phyloP scores from a whole-genome alignment of 179 eudicot genomes.

The Kewa caespitosa region DNA sequence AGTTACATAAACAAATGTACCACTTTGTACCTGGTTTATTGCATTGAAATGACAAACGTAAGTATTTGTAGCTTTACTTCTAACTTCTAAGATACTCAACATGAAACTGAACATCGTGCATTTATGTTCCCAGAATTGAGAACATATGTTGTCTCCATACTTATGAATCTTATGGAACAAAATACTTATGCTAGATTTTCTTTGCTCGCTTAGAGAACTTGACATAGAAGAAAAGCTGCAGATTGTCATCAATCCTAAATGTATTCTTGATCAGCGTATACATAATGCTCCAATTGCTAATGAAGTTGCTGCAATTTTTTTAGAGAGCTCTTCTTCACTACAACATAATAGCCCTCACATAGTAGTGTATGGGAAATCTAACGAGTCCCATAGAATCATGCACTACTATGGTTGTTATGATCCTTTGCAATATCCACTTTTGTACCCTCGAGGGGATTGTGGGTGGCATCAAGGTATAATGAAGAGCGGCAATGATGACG shows the following conservation, averaged over 20 bases:
- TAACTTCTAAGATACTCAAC: not conserved
- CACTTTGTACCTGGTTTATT: not conserved
- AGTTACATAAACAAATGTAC: not conserved
- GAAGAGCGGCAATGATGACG: too few species aligned
- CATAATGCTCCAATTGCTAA: not conserved
- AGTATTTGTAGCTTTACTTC: not conserved
- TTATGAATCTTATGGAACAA: not conserved
- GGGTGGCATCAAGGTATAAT: not conserved
- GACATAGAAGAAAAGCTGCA: not conserved
- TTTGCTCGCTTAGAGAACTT: not conserved
- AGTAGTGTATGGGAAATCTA: not conserved
- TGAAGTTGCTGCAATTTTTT: not conserved
- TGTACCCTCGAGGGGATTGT: not conserved
- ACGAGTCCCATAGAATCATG: not conserved
- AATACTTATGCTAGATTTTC: not conserved
- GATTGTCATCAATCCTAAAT: not conserved
- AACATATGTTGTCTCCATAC: not conserved
- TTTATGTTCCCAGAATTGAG: not conserved
- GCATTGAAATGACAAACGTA: not conserved
- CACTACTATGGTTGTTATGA: constrained; percentile 2
- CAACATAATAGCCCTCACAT: not conserved
- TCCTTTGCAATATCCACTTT: constrained; percentile 1
- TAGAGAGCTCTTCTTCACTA: not conserved
- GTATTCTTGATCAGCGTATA: not conserved
- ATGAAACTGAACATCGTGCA: not conserved